phyloP scores from a whole-genome alignment of 1,284 basidiomycete species.

The Coniferiporia sulphurascens region DNA sequence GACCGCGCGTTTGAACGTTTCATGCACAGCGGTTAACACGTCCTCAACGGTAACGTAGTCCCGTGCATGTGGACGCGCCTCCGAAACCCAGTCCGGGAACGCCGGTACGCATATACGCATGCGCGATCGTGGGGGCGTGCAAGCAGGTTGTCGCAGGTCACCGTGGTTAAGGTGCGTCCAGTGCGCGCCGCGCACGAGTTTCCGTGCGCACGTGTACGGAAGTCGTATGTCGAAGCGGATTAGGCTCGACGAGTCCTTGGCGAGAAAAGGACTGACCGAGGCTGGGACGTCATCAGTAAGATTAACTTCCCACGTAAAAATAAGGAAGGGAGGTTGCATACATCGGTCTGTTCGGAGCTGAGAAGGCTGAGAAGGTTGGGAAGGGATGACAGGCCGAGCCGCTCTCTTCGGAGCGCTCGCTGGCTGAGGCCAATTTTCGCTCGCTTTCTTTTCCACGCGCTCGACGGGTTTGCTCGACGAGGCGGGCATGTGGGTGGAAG shows the following conservation, averaged over 20 bases:
- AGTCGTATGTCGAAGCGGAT: slow-evolving; percentile 11
- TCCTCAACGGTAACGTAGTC: slow-evolving; percentile 5
- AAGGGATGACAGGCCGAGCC: neutral
- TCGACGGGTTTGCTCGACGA: neutral
- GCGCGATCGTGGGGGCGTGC: neutral
- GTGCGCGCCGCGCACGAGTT: slow-evolving; percentile 1
- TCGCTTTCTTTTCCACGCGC: neutral
- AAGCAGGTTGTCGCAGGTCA: slow-evolving; percentile 3
- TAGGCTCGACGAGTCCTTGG: neutral
- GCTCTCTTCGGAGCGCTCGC: slow-evolving; percentile 1
- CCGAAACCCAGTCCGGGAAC: slow-evolving; percentile 1
- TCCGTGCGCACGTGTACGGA: slow-evolving; percentile 8
- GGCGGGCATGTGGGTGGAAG: neutral
- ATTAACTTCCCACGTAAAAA: neutral
- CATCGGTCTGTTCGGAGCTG: neutral
- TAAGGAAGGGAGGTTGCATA: neutral
- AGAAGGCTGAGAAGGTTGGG: neutral
- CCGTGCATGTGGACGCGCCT: neutral
- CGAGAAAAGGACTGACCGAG: neutral
- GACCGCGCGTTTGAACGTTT: neutral
- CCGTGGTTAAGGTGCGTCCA: slow-evolving; percentile 12
- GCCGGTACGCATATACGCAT: slow-evolving; percentile 1
- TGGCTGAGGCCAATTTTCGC: neutral
- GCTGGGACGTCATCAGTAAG: neutral
- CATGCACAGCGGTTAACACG: neutral